A percentile compares a stretch with the other conserved stretches of the same genome.
phyloP scores from a whole-genome alignment of 768 basidiomycete species.

The Mycena galericulata region DNA sequence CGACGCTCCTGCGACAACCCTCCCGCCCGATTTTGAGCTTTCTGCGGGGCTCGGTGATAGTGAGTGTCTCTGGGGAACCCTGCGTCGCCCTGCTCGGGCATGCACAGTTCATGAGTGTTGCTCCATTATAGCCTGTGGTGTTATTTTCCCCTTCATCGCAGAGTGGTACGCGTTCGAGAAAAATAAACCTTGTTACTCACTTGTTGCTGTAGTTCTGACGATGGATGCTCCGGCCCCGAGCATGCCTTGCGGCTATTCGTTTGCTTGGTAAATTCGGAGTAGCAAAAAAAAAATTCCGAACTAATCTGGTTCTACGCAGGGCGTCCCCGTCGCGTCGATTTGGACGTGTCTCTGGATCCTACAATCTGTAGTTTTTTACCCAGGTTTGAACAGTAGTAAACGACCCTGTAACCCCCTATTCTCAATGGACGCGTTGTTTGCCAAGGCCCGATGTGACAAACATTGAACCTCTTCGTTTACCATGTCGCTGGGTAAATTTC shows the following conservation, averaged over 20 bases:
- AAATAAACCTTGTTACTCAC: no score
- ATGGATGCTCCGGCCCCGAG: background rate
- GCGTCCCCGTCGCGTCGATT: constrained; percentile 23
- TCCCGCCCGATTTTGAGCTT: background rate
- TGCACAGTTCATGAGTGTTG: constrained; percentile 9
- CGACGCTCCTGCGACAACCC: constrained; percentile 17
- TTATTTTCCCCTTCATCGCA: constrained; percentile 19
- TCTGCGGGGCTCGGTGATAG: constrained; percentile 7
- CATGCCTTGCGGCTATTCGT: constrained; percentile 6
- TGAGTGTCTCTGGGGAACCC: background rate
- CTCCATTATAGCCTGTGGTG: constrained; percentile 17
- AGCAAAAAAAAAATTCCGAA: background rate
- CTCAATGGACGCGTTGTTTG: constrained; percentile 15
- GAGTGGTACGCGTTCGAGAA: constrained; percentile 17
- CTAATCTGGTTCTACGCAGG: background rate
- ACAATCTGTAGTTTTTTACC: background rate
- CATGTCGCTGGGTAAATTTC: constrained; percentile 20
- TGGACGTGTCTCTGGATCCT: constrained; percentile 28
- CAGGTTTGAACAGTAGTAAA: background rate
- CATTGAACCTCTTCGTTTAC: background rate
- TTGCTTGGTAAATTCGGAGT: background rate
- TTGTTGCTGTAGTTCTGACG: background rate
- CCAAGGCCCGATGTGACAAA: background rate
- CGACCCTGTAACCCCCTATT: background rate
- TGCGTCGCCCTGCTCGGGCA: background rate